Base-by-base conservation (phyloP, 768 basidiomycete genomes). In the Pisolithus orientalis region DNA sequence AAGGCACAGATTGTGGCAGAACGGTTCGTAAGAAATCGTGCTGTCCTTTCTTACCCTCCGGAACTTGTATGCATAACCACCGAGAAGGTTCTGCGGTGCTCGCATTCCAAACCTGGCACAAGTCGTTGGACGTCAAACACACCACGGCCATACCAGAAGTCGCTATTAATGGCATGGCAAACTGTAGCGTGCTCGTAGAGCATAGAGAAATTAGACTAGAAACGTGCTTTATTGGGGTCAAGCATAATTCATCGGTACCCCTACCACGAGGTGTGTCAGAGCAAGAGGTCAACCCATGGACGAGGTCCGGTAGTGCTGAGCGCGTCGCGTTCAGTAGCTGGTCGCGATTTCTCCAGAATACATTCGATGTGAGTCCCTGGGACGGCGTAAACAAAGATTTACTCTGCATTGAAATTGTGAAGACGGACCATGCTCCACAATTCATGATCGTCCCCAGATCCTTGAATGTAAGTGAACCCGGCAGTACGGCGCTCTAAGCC, bases 371-470 rank as follows among this genome's bases (percentile, higher is more conserved):
- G 50, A 95, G 70, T 4, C 91, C 91, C 87, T 91, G 58, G 6
- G 37, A 17, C 4, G 31, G 45, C n/a, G 44, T 47, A 42, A 28
- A 39, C 16, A 27, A 25, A 27, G 47, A 31, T 39, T 17, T 29
- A 11, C 29, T 66, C 42, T 37, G 28, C 34, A 34, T 34, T 1
- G 46, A 49, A 43, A 37, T 44, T 5, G 32, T 11, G 29, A 21
- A 29, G 14, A 64, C 73, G 29, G 51, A 88, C 89, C 80, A 80
- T 80, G 28, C 84, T 79, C 93, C 92, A 94, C 5, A 87, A 73
- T 66, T 96, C 94, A 62, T 94, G 91, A 60, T 98, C 95, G 61
- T 97, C 95, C 0, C 94, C 95, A 0, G 89, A 90, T 1, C 95
- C 95, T 65, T 95, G 94, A 7, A 97, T 80, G 64, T 97, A 97